Evolutionary conservation across 2,329 filamentous ascomycete genomes (phyloP), one percentile per base, ranked within the genome.

Genomic region (Seiridium cupressi): DNA sequence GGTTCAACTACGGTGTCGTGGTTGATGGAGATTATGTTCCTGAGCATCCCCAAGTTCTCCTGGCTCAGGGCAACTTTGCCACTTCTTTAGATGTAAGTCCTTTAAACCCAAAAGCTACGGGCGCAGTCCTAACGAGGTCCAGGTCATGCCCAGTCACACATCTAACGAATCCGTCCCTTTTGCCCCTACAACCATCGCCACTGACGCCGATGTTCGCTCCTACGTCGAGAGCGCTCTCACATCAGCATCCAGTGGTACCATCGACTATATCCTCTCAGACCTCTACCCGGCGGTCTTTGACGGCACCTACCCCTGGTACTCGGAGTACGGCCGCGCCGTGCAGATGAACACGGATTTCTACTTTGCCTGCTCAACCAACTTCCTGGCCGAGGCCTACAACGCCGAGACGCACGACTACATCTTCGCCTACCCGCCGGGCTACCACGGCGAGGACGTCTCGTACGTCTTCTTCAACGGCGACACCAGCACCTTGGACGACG

Each of bases 361-460:
- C 61, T 82, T 84, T 65, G 72, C 72, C 42, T 86, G 84, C 76
- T 83, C 83, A 64, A 79, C 81, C 13, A 74, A 78, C 65, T 84
- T 77, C 65, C 72, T 86, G 4, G 75, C 76, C 59, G 72, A 70
- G 2, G 82, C 78, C 7, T 79, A 73, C 68, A 64, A 67, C 9
- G 81, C 81, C 68, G 56, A 75, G 10, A 80, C 80, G 0, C 81
- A 81, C 68, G 74, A 74, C 2, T 86, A 86, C 70, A 69, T 79
- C 35, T 87, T 86, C 66, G 73, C 77, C 35, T 75, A 84, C 1
- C 79, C 79, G 0, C 83, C 83, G 0, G 82, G 76, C 7, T 72
- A 83, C 40, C 84, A 87, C 66, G 82, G 78, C 31, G 69, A 76
- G 54, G 84, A 87, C 63, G 64, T 84, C 3, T 61, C 75, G 0